Evolutionary conservation across 345 rosid species (phyloP), one percentile per base, ranked within the genome.

Genomic region (Diplotaxis tenuifolia): DNA sequence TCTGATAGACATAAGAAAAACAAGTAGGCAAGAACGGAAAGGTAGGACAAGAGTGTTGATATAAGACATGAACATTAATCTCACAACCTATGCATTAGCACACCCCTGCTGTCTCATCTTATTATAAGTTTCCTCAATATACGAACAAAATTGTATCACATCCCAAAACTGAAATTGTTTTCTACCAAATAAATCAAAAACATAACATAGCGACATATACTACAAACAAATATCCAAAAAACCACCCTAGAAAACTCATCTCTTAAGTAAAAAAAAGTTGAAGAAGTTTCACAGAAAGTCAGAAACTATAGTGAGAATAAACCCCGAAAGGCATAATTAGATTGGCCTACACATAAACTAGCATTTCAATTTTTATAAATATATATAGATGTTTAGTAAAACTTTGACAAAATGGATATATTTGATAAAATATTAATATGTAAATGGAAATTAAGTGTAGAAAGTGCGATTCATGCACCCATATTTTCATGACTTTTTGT

Each of bases 31-130:
- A 74, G 68, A 74, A 67, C 7, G 36, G 2, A 50, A 61, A 67
- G 45, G 68, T 74, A 74, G 67, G 73, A 62, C 74, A 75, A 62
- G 52, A 42, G 60, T 62, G 79, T 69, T 75, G 52, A 62, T 69
- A 62, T 68, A 75, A 47, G 79, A 75, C 79, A 75, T 25, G 47
- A 68, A 68, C 79, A 75, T 68, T 36, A 68, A 62, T 38, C 55
- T 59, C 68, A 59, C 68, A 67, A 60, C 68, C 55, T 74, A 67
- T 61, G 61, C 58, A 75, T 75, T 64, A 61, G 34, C 74, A 68
- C 78, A 75, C 57, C 22, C 31, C 68, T 68, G 8, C 6, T 75
- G 74, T 62, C 79, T 62, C 73, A 20, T 68, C 68, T 68, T 68
- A 25, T 53, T 28, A 7, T 68, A 68, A 27, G 50, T 54, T 52